Conservation (phyloP, 2,329 filamentous ascomycete genomes). For the Graphilbum fragrans region DNA sequence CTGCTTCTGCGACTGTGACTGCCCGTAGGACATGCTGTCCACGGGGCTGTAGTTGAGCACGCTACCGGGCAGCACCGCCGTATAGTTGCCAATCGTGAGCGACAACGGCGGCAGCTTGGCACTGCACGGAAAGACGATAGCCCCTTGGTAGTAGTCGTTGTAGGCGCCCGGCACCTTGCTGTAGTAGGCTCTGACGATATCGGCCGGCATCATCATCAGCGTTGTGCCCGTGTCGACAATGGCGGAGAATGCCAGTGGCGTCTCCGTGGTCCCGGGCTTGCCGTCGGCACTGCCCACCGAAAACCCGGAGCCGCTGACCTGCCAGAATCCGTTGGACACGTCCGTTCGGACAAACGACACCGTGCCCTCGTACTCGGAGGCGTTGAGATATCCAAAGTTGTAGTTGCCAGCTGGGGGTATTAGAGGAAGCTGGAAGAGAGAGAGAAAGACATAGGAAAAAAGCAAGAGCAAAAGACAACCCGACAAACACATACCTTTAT, state of each 20-base stretch:
- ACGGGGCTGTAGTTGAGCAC: constrained; percentile 23
- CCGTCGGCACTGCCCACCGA: constrained; percentile 26
- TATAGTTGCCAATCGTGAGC: constrained; percentile 20
- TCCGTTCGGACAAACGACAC: constrained; percentile 39
- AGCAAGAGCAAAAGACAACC: not conserved
- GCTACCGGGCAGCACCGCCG: constrained; percentile 17
- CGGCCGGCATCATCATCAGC: constrained; percentile 22
- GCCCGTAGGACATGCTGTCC: constrained; percentile 16
- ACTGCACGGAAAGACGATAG: constrained; percentile 24
- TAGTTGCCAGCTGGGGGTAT: constrained; percentile 19
- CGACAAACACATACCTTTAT: constrained; percentile 17
- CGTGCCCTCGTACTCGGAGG: constrained; percentile 36
- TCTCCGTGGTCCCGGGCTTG: too few relatives aligned
- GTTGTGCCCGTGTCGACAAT: constrained; percentile 31
- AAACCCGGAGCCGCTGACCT: constrained; percentile 36
- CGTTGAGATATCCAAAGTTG: constrained; percentile 45
- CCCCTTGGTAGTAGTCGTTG: constrained; percentile 20
- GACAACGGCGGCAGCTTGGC: constrained; percentile 20
- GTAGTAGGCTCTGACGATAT: constrained; percentile 27
- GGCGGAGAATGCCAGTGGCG: too few relatives aligned
- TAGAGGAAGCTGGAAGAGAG: not conserved
- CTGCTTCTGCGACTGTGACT: constrained; percentile 16
- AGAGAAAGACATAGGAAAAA: not conserved
- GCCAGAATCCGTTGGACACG: constrained; percentile 40
- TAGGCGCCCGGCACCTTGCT: constrained; percentile 20